phyloP scores from a whole-genome alignment of 768 basidiomycete species.

The Hydnum rufescens region DNA sequence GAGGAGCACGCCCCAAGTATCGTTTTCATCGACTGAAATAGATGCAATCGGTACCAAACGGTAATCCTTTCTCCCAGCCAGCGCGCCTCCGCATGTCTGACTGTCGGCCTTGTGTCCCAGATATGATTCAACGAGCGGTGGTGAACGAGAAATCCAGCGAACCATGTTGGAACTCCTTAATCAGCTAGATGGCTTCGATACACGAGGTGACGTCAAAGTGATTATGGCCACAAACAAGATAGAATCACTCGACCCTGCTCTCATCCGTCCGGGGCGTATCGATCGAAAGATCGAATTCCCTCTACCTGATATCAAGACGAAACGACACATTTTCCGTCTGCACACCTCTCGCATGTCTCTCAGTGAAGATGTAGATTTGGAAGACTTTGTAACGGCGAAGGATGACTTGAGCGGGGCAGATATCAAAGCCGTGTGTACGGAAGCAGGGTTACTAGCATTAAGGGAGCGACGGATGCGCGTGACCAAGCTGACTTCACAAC shows the following conservation, averaged over 20 bases:
- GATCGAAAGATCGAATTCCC: constrained; percentile 99
- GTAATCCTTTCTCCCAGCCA: constrained; percentile 23
- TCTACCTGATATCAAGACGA: constrained; percentile 93
- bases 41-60: constrained; percentile 98
- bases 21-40: constrained; percentile 98
- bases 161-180: constrained; percentile 98
- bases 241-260: constrained; percentile 89
- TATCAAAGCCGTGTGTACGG: constrained; percentile 97
- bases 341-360: constrained; percentile 94
- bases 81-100: background rate
- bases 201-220: constrained; percentile 97
- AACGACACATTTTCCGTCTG: constrained; percentile 91
- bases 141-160: constrained; percentile 96
- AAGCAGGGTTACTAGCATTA: constrained; percentile 89
- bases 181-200: constrained; percentile 98
- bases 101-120: constrained; percentile 20
- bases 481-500: constrained; percentile 69
- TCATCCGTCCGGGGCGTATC: constrained; percentile 95
- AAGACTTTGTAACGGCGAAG: constrained; percentile 89
- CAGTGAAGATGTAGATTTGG: constrained; percentile 70
- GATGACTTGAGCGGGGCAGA: constrained; percentile 95
- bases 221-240: constrained; percentile 99
- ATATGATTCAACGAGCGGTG: constrained; percentile 96
- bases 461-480: constrained; percentile 87
- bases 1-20: constrained; percentile 98